Conservation (phyloP, 2,329 filamentous ascomycete species). For the Zasmidium cellare region DNA sequence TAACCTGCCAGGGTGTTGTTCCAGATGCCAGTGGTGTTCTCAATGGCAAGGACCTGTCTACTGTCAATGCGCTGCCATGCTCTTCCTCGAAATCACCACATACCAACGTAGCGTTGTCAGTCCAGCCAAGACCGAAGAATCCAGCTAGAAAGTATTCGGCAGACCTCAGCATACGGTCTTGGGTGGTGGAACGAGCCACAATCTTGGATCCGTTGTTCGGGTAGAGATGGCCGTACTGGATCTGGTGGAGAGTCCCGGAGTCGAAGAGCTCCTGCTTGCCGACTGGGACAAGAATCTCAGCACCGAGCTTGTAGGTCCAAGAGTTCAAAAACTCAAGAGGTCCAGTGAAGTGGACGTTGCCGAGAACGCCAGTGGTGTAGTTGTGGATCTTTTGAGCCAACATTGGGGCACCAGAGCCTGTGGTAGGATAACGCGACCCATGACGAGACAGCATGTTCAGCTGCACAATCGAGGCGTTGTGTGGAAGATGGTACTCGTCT, state of each 20-base stretch:
- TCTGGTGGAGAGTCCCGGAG: conserved; percentile 69
- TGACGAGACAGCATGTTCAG: conserved; percentile 73
- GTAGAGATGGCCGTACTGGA: conserved; percentile 70
- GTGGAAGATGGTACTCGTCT: conserved; percentile 67
- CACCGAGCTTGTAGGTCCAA: conserved; percentile 69
- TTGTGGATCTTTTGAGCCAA: conserved; percentile 61
- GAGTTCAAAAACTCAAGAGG: conserved; percentile 65
- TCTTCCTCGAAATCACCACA: neutral
- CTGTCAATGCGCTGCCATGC: neutral
- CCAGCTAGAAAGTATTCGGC: conserved; percentile 78
- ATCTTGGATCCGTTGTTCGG: conserved; percentile 69
- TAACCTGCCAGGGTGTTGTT: conserved; percentile 73
- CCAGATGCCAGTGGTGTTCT: conserved; percentile 44
- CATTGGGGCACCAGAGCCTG: conserved; percentile 54
- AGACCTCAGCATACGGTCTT: conserved; percentile 74
- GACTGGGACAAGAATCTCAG: conserved; percentile 70
- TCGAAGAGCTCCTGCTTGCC: conserved; percentile 63
- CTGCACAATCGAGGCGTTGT: conserved; percentile 67
- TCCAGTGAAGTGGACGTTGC: conserved; percentile 54
- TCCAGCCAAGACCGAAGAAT: conserved; percentile 76
- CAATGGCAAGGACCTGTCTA: conserved; percentile 71
- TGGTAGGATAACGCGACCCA: conserved; percentile 71
- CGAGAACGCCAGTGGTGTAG: conserved; percentile 39
- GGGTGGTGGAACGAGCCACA: conserved; percentile 71
- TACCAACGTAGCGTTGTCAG: conserved; percentile 41